Conservation (phyloP, 2,329 filamentous ascomycete genomes). For the Penicillium hordei region DNA sequence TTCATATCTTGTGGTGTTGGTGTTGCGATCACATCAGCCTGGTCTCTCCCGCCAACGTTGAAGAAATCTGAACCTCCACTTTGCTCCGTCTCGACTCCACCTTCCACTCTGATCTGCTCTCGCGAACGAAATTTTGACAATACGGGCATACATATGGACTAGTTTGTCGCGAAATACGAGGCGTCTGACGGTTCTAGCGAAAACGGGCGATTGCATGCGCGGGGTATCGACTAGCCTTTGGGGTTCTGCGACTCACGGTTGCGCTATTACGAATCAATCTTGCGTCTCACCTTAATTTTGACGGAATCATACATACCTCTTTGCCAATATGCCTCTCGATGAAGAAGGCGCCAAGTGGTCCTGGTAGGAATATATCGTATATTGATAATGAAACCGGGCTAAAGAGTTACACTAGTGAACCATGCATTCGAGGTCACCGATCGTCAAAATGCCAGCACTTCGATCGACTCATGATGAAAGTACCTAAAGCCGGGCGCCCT, state of each 20-base stretch:
- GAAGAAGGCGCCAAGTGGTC: conserved; percentile 49
- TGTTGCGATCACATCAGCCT: not conserved
- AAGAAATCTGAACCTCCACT: conserved; percentile 7
- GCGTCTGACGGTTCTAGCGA: conserved; percentile 1
- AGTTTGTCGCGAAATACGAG: not conserved
- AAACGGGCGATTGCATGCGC: conserved; percentile 7
- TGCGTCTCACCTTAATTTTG: not conserved
- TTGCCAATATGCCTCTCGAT: conserved; percentile 43
- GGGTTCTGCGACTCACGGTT: conserved; percentile 2
- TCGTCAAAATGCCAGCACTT: conserved; percentile 52
- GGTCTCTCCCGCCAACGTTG: conserved; percentile 4
- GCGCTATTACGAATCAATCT: conserved; percentile 14
- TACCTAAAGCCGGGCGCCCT: conserved; percentile 50
- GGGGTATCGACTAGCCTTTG: conserved; percentile 1
- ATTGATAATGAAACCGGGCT: not conserved
- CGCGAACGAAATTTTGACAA: not conserved
- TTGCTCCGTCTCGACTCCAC: conserved; percentile 11
- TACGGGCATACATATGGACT: conserved; percentile 4
- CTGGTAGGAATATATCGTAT: conserved; percentile 36
- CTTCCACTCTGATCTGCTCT: conserved; percentile 3
- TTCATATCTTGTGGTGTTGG: not conserved
- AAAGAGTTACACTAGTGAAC: conserved; percentile 39
- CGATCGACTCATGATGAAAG: conserved; percentile 51
- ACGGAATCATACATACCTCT: not conserved
- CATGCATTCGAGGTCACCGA: conserved; percentile 50